A percentile compares a stretch with the other conserved stretches of the same genome.
phyloP scores from a whole-genome alignment of 768 basidiomycete genomes.

The Megacollybia marginata region DNA sequence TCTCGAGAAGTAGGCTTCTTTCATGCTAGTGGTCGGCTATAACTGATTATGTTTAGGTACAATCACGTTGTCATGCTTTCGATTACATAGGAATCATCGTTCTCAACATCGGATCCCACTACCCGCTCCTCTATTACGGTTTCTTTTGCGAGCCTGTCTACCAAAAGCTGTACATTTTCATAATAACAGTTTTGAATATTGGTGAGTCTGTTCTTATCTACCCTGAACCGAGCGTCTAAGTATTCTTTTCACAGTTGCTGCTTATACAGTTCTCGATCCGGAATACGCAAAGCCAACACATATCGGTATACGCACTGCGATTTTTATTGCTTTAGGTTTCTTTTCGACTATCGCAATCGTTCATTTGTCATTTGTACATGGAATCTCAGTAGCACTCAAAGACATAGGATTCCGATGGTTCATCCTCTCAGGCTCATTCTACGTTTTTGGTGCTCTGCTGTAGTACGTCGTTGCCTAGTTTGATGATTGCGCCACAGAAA shows the following conservation, averaged over 20 bases:
- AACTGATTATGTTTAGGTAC: conserved; percentile 32
- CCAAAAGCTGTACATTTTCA: conserved; percentile 47
- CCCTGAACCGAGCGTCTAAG: no score
- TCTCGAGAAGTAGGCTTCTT: conserved; percentile 46
- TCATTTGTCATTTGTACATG: conserved; percentile 57
- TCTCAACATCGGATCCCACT: conserved; percentile 72
- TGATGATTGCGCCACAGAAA: conserved; percentile 8
- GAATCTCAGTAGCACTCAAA: conserved; percentile 38
- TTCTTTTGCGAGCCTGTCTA: conserved; percentile 59
- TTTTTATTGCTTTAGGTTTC: conserved; percentile 76
- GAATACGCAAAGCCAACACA: conserved; percentile 71
- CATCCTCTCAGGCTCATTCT: conserved; percentile 57
- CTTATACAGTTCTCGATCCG: conserved; percentile 73
- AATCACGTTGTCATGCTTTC: conserved; percentile 51
- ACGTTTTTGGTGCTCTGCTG: conserved; percentile 71
- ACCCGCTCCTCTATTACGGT: conserved; percentile 70
- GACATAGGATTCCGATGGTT: conserved; percentile 73
- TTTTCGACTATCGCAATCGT: conserved; percentile 59
- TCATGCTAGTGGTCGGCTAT: not conserved
- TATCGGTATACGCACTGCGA: conserved; percentile 65
- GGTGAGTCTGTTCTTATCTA: conserved; percentile 7
- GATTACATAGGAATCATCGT: conserved; percentile 80
- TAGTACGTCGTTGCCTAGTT: conserved; percentile 50
- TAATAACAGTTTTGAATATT: conserved; percentile 45
- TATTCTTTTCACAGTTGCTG: conserved; percentile 37